Conservation (phyloP, 2,329 filamentous ascomycete species). For the Penicillium fuscoglaucum region DNA sequence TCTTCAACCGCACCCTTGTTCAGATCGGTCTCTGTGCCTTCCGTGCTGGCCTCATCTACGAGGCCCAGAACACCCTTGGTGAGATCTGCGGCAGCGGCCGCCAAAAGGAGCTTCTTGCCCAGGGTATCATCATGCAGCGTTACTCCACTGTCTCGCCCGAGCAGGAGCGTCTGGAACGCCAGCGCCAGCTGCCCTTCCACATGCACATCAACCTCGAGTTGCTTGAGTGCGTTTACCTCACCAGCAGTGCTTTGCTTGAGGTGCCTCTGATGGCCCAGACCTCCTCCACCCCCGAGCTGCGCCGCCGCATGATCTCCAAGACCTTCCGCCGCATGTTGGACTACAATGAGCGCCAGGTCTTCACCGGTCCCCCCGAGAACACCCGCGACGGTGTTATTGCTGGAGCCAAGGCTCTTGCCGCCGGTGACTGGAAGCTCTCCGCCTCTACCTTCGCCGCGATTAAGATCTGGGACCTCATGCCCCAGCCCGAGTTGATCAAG, state of each 20-base stretch:
- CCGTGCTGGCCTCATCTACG: conserved; percentile 93
- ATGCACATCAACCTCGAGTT: conserved; percentile 99
- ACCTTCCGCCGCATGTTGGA: conserved; percentile 99
- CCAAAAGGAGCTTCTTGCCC: conserved; percentile 95
- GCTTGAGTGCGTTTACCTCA: conserved; percentile 96
- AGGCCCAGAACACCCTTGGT: conserved; percentile 94
- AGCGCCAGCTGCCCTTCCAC: conserved; percentile 97
- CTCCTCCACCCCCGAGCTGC: conserved; percentile 92
- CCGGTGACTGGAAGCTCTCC: conserved; percentile 98
- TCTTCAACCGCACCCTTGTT: conserved; percentile 97
- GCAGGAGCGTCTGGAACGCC: conserved; percentile 94
- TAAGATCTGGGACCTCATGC: conserved; percentile 99
- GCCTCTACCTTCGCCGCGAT: conserved; percentile 92
- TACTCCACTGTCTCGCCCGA: conserved; percentile 96
- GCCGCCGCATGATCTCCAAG: conserved; percentile 98
- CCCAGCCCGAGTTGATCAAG: conserved; percentile 90
- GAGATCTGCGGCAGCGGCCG: conserved; percentile 97
- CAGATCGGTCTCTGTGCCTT: conserved; percentile 98
- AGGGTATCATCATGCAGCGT: conserved; percentile 97
- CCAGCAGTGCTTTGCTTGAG: conserved; percentile 98
- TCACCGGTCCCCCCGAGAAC: conserved; percentile 97
- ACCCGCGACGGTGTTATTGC: conserved; percentile 99
- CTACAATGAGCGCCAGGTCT: conserved; percentile 99
- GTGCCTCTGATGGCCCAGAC: conserved; percentile 96
- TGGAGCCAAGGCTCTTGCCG: conserved; percentile 92